A percentile compares a stretch with the other conserved stretches of the same genome.
These are phyloP conservation scores for Penicillium coffeae DNA, from an alignment of 495 filamentous ascomycete species.

Conservation along the genomic window DNA sequence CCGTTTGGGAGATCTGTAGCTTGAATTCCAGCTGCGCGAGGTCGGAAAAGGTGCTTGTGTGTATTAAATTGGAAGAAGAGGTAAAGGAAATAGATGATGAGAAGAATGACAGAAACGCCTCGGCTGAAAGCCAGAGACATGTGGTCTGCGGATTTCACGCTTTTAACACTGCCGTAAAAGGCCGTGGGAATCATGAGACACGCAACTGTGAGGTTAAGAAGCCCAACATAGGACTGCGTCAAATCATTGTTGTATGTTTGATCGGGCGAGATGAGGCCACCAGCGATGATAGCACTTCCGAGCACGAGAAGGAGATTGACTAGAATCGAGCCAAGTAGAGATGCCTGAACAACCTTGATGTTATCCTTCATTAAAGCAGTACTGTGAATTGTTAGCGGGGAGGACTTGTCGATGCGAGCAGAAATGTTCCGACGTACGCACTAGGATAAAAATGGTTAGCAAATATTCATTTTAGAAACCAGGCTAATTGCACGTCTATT, in stretches of 20 bases:
- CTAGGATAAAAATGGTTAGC: background rate
- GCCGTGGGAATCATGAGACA: slow-evolving; percentile 80
- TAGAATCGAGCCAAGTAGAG: slow-evolving; percentile 81
- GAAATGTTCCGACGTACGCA: background rate
- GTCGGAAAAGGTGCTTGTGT: slow-evolving; percentile 81
- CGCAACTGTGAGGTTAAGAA: slow-evolving; percentile 83
- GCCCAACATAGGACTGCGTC: slow-evolving; percentile 89
- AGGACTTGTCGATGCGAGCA: no score
- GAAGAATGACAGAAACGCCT: slow-evolving; percentile 45
- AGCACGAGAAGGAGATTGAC: slow-evolving; percentile 84
- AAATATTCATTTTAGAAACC: no score
- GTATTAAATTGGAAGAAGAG: slow-evolving; percentile 89
- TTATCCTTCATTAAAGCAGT: slow-evolving; percentile 54
- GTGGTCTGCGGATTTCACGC: slow-evolving; percentile 46
- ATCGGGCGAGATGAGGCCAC: slow-evolving; percentile 81
- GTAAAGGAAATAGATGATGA: slow-evolving; percentile 80
- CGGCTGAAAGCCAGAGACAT: slow-evolving; percentile 16
- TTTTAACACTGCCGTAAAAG: slow-evolving; percentile 82
- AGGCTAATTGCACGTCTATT: no score
- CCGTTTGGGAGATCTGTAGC: background rate
- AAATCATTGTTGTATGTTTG: slow-evolving; percentile 94
- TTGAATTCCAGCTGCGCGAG: slow-evolving; percentile 41
- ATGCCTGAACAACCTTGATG: slow-evolving; percentile 86
- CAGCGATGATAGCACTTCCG: slow-evolving; percentile 84
- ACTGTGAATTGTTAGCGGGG: slow-evolving; percentile 13